A percentile compares a stretch with the other conserved stretches of the same genome.
Conservation (phyloP, 352 stramenopile species). For the Phytophthora melonis region DNA sequence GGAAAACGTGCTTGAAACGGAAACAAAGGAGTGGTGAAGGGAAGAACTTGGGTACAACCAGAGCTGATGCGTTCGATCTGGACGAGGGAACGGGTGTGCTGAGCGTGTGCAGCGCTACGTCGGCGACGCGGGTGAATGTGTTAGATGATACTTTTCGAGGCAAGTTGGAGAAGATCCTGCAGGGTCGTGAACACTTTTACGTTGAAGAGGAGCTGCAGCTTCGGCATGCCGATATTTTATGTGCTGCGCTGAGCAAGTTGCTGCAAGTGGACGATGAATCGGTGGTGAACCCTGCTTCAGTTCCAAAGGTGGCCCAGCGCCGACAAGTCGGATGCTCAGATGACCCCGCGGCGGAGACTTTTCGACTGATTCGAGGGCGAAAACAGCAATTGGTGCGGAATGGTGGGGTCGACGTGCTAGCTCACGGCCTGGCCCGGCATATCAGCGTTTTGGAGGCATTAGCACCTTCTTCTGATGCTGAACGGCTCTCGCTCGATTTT, state of each 20-base stretch:
- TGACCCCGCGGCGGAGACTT: conserved; percentile 31
- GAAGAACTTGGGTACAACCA: background rate
- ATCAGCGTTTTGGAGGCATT: conserved; percentile 11
- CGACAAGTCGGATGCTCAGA: conserved; percentile 8
- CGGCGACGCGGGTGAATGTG: background rate
- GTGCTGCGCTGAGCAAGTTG: conserved; percentile 52
- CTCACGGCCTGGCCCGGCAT: conserved; percentile 12
- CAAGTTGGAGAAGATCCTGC: conserved; percentile 38
- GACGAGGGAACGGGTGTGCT: background rate
- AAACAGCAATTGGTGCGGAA: conserved; percentile 58
- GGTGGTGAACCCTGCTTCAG: background rate
- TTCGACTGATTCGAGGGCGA: conserved; percentile 38
- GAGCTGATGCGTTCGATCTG: background rate
- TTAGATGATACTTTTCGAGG: conserved; percentile 13
- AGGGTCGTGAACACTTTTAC: conserved; percentile 42
- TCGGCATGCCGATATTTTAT: conserved; percentile 41
- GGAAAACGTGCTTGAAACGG: conserved; percentile 64
- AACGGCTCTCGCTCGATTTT: conserved; percentile 23
- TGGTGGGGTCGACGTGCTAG: conserved; percentile 44
- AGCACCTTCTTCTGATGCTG: background rate
- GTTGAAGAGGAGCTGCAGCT: conserved; percentile 44
- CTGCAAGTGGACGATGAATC: conserved; percentile 46
- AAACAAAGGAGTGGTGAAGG: conserved; percentile 34
- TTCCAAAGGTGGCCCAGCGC: conserved; percentile 1
- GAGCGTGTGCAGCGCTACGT: background rate